These are phyloP conservation scores for Artemisia annua DNA, from an alignment of 129 eudicot species.

Conservation along the genomic window DNA sequence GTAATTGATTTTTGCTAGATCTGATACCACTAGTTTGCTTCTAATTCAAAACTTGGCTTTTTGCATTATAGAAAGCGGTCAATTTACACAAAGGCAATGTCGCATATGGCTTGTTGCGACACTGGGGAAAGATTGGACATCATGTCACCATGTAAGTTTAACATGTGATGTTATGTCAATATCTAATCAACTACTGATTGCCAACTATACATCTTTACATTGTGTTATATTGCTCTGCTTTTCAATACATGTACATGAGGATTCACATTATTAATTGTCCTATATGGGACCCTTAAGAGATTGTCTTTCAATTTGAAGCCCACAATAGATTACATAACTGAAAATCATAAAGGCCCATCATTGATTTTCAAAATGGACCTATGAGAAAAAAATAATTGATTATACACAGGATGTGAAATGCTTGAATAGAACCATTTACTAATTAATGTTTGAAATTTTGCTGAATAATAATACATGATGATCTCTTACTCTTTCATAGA, in stretches of 20 bases:
- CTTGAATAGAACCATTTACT: neutral
- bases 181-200: slow-evolving; percentile 33
- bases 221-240: slow-evolving; percentile 12
- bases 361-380: neutral
- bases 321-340: slow-evolving; percentile 22
- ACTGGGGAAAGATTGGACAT: slow-evolving; percentile 21
- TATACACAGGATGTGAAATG: neutral
- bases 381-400: neutral
- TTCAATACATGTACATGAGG: slow-evolving; percentile 23
- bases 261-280: slow-evolving; percentile 23
- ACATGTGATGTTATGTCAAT: slow-evolving; percentile 33
- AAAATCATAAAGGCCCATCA: slow-evolving; percentile 33
- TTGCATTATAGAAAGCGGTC: slow-evolving; percentile 15
- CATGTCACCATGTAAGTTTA: slow-evolving; percentile 20
- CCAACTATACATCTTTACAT: slow-evolving; percentile 23
- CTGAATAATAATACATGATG: slow-evolving; percentile 9
- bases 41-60: slow-evolving; percentile 20
- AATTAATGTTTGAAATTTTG: too few relatives aligned
- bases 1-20: slow-evolving; percentile 23
- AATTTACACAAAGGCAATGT: slow-evolving; percentile 5
- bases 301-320: slow-evolving; percentile 31
- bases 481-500: neutral
- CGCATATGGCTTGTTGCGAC: slow-evolving; percentile 24
- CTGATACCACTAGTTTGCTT: slow-evolving; percentile 29
- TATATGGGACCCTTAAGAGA: slow-evolving; percentile 23